These are phyloP conservation scores for Leccinum disarticulatum DNA, from an alignment of 768 basidiomycete genomes.

Conservation along the genomic window DNA sequence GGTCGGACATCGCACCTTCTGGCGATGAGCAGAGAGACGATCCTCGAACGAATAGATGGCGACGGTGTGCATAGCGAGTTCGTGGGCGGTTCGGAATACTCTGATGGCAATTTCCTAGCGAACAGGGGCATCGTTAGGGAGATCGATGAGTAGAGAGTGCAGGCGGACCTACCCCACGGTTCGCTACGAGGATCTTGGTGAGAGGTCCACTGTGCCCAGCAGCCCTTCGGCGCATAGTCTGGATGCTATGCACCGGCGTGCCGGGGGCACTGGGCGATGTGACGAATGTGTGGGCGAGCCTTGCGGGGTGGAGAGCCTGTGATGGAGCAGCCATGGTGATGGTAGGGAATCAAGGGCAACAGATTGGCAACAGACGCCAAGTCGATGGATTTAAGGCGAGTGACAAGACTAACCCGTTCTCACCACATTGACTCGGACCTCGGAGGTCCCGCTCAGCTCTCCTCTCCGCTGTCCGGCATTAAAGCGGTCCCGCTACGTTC, in stretches of 20 bases:
- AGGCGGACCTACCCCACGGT: constrained; percentile 72
- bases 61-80: constrained; percentile 98
- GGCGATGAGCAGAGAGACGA: constrained; percentile 93
- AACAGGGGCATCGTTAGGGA: constrained; percentile 6
- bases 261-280: constrained; percentile 74
- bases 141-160: constrained; percentile 8
- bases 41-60: constrained; percentile 99
- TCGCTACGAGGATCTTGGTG: constrained; percentile 90
- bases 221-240: constrained; percentile 87
- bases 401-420: constrained; percentile 1
- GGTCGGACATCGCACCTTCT: constrained; percentile 68
- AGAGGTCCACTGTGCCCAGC: constrained; percentile 89
- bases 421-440: background rate
- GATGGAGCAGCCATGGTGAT: constrained; percentile 31
- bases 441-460: background rate
- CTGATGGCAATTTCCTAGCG: constrained; percentile 96
- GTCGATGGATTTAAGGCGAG: constrained; percentile 10
- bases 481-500: constrained; percentile 22
- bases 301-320: constrained; percentile 62
- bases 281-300: constrained; percentile 71
- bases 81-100: constrained; percentile 97
- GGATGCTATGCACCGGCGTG: constrained; percentile 87
- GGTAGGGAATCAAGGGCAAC: constrained; percentile 12
- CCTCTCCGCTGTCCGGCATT: constrained; percentile 27
- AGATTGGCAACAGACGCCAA: background rate